These are phyloP conservation scores for Zygoascus biomembranicola DNA, from an alignment of 805 yeast species.

Conservation along the genomic window DNA sequence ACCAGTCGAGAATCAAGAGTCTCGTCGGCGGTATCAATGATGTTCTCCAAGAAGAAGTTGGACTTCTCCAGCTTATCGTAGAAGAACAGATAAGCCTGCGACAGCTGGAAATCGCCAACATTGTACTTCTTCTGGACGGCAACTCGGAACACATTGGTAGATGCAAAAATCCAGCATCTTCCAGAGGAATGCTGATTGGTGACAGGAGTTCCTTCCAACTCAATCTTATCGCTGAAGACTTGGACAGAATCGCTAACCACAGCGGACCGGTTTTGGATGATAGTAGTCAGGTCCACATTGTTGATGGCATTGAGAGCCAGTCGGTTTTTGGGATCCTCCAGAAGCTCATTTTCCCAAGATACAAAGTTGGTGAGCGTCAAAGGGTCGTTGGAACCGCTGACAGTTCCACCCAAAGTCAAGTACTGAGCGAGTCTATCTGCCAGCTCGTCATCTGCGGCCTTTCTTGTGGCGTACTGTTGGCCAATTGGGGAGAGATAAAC, in stretches of 20 bases:
- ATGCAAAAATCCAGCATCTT: conserved; percentile 85
- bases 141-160: conserved; percentile 65
- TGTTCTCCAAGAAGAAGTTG: conserved; percentile 69
- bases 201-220: conserved; percentile 54
- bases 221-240: conserved; percentile 38
- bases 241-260: conserved; percentile 14
- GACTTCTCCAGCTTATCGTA: conserved; percentile 83
- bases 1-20: conserved; percentile 64
- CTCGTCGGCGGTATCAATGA: conserved; percentile 59
- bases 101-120: conserved; percentile 61
- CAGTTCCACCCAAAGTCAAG: not conserved
- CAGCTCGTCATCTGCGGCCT: not conserved
- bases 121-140: conserved; percentile 54
- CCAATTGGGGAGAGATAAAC: not conserved
- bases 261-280: conserved; percentile 26
- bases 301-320: conserved; percentile 49
- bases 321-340: conserved; percentile 41
- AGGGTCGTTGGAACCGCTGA: conserved; percentile 22
- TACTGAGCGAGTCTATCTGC: not conserved
- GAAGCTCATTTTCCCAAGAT: conserved; percentile 40
- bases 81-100: conserved; percentile 75
- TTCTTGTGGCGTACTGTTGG: not conserved
- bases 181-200: conserved; percentile 73
- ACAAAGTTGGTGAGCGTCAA: conserved; percentile 28
- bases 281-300: conserved; percentile 36